phyloP scores from a whole-genome alignment of 2,329 filamentous ascomycete species.

The Ophiostoma sp. region DNA sequence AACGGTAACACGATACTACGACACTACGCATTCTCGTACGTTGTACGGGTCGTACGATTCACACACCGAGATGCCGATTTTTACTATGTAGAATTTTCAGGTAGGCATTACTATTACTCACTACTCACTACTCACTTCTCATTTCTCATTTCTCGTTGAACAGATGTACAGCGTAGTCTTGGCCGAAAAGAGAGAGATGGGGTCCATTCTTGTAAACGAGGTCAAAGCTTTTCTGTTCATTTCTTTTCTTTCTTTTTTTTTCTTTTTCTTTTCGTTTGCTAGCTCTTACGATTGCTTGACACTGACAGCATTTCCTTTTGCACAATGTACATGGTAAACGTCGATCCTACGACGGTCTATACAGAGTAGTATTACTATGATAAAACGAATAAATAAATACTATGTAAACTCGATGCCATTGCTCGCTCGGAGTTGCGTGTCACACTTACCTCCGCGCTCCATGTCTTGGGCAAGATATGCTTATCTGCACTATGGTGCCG shows the following conservation, averaged over 20 bases:
- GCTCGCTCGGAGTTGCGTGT: background rate
- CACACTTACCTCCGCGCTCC: background rate
- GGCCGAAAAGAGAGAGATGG: background rate
- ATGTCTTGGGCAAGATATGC: background rate
- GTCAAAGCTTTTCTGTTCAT: background rate
- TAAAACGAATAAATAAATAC: no score
- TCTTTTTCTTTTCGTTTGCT: background rate
- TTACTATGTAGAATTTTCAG: background rate
- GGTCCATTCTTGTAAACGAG: background rate
- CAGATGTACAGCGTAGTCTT: background rate
- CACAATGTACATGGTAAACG: background rate
- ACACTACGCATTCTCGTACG: background rate
- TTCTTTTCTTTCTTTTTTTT: background rate
- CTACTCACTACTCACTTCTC: background rate
- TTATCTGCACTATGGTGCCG: background rate
- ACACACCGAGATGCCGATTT: background rate
- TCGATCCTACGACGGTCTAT: no score
- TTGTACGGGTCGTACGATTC: conserved; percentile 6
- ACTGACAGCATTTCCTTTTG: background rate
- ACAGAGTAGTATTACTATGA: no score
- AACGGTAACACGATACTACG: background rate
- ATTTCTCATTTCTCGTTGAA: no score
- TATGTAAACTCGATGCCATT: background rate
- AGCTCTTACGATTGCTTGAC: background rate
- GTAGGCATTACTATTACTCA: background rate